These are phyloP conservation scores for Magnaporthiopsis rhizophila DNA, from an alignment of 2,329 filamentous ascomycete species.

Conservation along the genomic window DNA sequence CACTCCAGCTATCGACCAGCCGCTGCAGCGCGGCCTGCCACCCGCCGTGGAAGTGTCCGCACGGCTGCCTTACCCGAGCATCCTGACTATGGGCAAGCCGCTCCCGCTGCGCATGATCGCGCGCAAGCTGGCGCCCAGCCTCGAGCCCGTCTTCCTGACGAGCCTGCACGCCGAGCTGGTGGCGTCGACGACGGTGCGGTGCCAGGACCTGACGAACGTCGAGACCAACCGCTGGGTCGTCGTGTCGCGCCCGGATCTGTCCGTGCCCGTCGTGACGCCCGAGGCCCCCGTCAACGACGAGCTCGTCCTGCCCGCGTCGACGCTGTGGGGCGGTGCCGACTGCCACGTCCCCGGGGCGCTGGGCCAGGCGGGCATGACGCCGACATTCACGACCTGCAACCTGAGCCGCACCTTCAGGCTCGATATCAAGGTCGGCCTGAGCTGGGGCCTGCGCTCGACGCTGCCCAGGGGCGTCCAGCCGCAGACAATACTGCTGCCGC, in stretches of 20 bases:
- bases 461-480: slow-evolving; percentile 28
- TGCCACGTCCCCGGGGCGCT: not conserved
- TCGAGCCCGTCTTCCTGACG: slow-evolving; percentile 64
- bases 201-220: slow-evolving; percentile 63
- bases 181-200: slow-evolving; percentile 69
- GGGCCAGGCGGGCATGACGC: slow-evolving; percentile 50
- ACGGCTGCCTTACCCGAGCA: slow-evolving; percentile 75
- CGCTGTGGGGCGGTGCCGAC: slow-evolving; percentile 62
- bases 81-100: slow-evolving; percentile 83
- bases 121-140: slow-evolving; percentile 62
- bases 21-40: slow-evolving; percentile 30
- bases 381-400: slow-evolving; percentile 85
- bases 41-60: slow-evolving; percentile 71
- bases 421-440: slow-evolving; percentile 71
- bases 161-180: slow-evolving; percentile 77
- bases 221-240: slow-evolving; percentile 73
- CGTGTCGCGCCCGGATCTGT: slow-evolving; percentile 61
- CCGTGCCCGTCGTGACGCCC: slow-evolving; percentile 58
- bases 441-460: slow-evolving; percentile 53
- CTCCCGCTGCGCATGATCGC: slow-evolving; percentile 73
- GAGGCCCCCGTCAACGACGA: slow-evolving; percentile 55
- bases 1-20: not conserved
- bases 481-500: slow-evolving; percentile 71
- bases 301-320: slow-evolving; percentile 55
- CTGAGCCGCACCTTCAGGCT: slow-evolving; percentile 74